Conservation (phyloP, 768 basidiomycete species). For the Xerocomellus chrysenteron region DNA sequence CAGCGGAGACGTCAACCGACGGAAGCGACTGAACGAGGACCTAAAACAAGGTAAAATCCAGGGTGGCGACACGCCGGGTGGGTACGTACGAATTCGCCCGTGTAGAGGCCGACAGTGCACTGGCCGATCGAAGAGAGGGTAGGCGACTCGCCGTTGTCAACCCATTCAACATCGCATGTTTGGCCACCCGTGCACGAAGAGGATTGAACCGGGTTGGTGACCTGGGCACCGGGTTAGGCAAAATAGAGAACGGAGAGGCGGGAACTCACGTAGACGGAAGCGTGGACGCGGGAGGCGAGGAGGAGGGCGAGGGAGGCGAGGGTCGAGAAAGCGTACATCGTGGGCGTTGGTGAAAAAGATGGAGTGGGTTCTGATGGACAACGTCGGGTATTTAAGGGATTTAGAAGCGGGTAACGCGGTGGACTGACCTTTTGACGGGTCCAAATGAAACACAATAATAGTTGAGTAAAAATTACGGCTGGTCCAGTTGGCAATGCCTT, state of each 20-base stretch:
- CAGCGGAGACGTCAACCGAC: slow-evolving; percentile 51
- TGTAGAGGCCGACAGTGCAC: slow-evolving; percentile 55
- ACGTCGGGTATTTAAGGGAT: slow-evolving; percentile 26
- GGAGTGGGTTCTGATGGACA: not conserved
- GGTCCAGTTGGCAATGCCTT: not conserved
- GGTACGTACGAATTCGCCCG: slow-evolving; percentile 49
- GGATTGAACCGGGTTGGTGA: slow-evolving; percentile 43
- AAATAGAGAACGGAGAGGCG: not conserved
- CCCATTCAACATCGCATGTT: slow-evolving; percentile 56
- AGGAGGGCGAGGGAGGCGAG: slow-evolving; percentile 22
- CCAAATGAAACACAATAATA: slow-evolving; percentile 12
- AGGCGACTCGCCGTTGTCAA: slow-evolving; percentile 60
- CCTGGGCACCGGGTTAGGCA: slow-evolving; percentile 30
- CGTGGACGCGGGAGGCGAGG: slow-evolving; percentile 17
- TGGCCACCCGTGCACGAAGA: slow-evolving; percentile 54
- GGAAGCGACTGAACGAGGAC: slow-evolving; percentile 55
- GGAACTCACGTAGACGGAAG: slow-evolving; percentile 20
- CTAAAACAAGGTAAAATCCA: slow-evolving; percentile 31
- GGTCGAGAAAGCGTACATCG: slow-evolving; percentile 13
- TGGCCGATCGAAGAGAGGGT: slow-evolving; percentile 50
- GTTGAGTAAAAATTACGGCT: slow-evolving; percentile 1
- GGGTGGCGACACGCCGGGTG: not conserved
- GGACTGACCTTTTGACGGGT: not conserved
- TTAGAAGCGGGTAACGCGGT: slow-evolving; percentile 23
- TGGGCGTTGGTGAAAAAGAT: slow-evolving; percentile 3